Conservation (phyloP, 1,139 yeast species). For the Candida dubliniensis region DNA sequence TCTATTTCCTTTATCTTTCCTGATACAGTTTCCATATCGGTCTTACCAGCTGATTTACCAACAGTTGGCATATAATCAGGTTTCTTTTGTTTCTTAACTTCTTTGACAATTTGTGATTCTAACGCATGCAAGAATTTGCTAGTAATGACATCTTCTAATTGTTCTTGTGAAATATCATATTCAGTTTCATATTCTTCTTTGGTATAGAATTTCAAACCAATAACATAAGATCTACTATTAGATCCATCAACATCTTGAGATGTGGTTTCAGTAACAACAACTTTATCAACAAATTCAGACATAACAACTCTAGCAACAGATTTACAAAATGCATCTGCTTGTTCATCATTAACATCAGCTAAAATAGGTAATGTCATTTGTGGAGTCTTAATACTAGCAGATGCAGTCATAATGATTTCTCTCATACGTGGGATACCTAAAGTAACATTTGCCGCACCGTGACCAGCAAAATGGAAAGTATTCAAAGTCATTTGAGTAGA, state of each 20-base stretch:
- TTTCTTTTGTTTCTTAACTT: slow-evolving; percentile 77
- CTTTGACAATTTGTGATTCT: slow-evolving; percentile 74
- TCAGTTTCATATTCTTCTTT: slow-evolving; percentile 78
- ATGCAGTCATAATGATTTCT: slow-evolving; percentile 99
- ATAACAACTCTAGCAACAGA: slow-evolving; percentile 81
- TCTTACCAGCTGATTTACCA: slow-evolving; percentile 71
- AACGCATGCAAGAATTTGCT: slow-evolving; percentile 65
- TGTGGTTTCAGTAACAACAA: slow-evolving; percentile 86
- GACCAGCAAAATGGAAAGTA: slow-evolving; percentile 99
- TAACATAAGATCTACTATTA: slow-evolving; percentile 70
- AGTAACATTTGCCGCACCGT: slow-evolving; percentile 99
- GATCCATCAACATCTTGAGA: slow-evolving; percentile 50
- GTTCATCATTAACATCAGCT: slow-evolving; percentile 74
- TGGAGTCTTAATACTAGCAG: slow-evolving; percentile 92
- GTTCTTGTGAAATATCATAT: slow-evolving; percentile 81
- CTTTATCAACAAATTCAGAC: slow-evolving; percentile 86
- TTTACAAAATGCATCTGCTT: slow-evolving; percentile 93
- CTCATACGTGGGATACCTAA: slow-evolving; percentile 99
- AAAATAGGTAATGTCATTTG: slow-evolving; percentile 93
- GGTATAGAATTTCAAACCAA: slow-evolving; percentile 75
- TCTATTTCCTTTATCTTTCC: slow-evolving; percentile 36
- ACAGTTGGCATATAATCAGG: slow-evolving; percentile 57
- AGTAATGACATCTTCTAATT: slow-evolving; percentile 70
- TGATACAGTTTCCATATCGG: slow-evolving; percentile 39
- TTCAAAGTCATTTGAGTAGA: slow-evolving; percentile 99